Base-by-base conservation (phyloP, 305 asterid species). In the Fraxinus greggii region DNA sequence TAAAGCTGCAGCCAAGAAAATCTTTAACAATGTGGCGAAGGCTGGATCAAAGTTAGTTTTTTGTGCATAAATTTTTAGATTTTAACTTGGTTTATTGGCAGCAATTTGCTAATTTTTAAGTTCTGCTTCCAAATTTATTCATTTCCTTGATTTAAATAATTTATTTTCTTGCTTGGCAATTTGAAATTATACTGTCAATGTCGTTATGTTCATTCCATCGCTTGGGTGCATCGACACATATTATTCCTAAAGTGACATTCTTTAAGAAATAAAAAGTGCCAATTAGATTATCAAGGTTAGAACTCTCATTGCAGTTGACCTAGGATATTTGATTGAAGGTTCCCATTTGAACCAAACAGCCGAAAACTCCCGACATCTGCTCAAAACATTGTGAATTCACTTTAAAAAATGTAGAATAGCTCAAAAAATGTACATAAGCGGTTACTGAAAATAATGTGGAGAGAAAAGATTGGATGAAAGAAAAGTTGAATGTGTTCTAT, bases 1-100 rank as follows among this genome's bases (percentile, higher is more conserved):
- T 24, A 81, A 83, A 48, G 59, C 31, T 75, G 88, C 86, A 17
- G 86, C 86, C 67, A 86, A 75, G 77, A 86, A 78, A 75, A 83
- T 86, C 24, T 86, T 83, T 59, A 33, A 24, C 78, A 86, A 83
- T 80, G 85, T 86, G 65, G 86, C 85, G 1, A 75, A 29, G 77
- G 72, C 84, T 10, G 84, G 77, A 17, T 29, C 81, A 6, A 75
- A 63, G 84, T 81, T 76, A 82, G 54, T 59, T 42, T 42, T 13
- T 42, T 42, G 54, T 42, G n/a, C 54, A 3, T 42, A 3, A 42
- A 42, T n/a, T 42, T 42, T 42, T 42, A 12, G 54, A 3, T 36
- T 54, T 54, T 6, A 19, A 54, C 65, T 54, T 54, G 26, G 65
- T 54, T 54, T 54, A 15, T 54, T 19, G 9, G 1, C 24, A 5